Percentiles rank a stretch among this genome's conserved stretches.
Conservation (phyloP, 176 grass and related monocot species). For the Triticum aestivum region DNA sequence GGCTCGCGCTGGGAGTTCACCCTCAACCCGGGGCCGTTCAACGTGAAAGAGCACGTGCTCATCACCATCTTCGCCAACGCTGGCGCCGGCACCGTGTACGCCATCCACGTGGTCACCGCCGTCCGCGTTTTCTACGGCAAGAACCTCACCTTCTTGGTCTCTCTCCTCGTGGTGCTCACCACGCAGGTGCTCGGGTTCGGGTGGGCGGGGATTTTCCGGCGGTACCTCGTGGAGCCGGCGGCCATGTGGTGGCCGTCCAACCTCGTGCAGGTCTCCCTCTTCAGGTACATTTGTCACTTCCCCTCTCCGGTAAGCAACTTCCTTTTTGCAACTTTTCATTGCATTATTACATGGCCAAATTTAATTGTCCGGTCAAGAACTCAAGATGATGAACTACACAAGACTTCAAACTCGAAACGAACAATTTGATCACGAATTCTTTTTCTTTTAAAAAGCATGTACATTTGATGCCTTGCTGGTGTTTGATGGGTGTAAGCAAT, state of each 20-base stretch:
- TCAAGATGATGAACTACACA: no score
- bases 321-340: no score
- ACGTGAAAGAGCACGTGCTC: conserved; percentile 87
- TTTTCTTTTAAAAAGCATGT: no score
- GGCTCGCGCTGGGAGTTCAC: conserved; percentile 62
- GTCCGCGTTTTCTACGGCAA: conserved; percentile 78
- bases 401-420: no score
- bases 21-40: conserved; percentile 77
- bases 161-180: conserved; percentile 81
- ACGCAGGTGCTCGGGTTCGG: conserved; percentile 89
- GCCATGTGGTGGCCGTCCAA: conserved; percentile 96
- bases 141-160: conserved; percentile 76
- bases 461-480: no score
- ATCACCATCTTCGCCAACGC: conserved; percentile 96
- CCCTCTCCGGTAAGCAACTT: no score
- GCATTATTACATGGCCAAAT: background rate
- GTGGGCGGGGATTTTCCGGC: conserved; percentile 92
- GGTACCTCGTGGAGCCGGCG: conserved; percentile 83
- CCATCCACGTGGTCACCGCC: conserved; percentile 73
- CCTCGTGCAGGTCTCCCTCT: conserved; percentile 88
- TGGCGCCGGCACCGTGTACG: conserved; percentile 80
- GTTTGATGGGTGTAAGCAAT: no score
- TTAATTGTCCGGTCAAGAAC: background rate
- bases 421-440: no score
- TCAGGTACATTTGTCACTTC: conserved; percentile 46